These are phyloP conservation scores for Boletus fagicola DNA, from an alignment of 768 basidiomycete species.

Conservation along the genomic window DNA sequence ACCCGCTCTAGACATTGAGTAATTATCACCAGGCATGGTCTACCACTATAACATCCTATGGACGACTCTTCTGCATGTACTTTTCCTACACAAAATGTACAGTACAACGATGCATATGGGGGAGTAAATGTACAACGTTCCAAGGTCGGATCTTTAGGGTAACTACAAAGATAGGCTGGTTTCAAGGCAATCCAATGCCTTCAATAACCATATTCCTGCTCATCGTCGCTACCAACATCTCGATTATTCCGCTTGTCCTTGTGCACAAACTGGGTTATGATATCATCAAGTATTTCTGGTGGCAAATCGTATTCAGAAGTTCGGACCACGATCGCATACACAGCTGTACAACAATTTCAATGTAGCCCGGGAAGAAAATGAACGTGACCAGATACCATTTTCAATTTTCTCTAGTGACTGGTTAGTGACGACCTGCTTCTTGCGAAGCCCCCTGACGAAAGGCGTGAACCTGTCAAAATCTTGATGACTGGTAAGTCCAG, in stretches of 20 bases:
- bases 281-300: slow-evolving; percentile 65
- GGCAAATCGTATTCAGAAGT: slow-evolving; percentile 72
- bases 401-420: slow-evolving; percentile 96
- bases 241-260: slow-evolving; percentile 22
- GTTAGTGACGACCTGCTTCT: slow-evolving; percentile 84
- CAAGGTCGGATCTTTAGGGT: not conserved
- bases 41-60: not conserved
- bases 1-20: slow-evolving; percentile 18
- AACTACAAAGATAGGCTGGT: not conserved
- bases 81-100: slow-evolving; percentile 4
- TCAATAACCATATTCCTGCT: slow-evolving; percentile 26
- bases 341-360: slow-evolving; percentile 43
- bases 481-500: slow-evolving; percentile 24
- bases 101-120: not conserved
- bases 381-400: slow-evolving; percentile 52
- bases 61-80: not conserved
- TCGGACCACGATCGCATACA: slow-evolving; percentile 70
- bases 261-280: slow-evolving; percentile 46
- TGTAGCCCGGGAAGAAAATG: not conserved
- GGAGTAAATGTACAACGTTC: not conserved
- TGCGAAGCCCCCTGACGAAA: slow-evolving; percentile 67
- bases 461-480: slow-evolving; percentile 81
- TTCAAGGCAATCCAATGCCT: not conserved
- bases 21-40: not conserved
- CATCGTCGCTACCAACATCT: slow-evolving; percentile 26